phyloP scores from a whole-genome alignment of 2,329 filamentous ascomycete genomes.

The Sarocladiaceae sp. region DNA sequence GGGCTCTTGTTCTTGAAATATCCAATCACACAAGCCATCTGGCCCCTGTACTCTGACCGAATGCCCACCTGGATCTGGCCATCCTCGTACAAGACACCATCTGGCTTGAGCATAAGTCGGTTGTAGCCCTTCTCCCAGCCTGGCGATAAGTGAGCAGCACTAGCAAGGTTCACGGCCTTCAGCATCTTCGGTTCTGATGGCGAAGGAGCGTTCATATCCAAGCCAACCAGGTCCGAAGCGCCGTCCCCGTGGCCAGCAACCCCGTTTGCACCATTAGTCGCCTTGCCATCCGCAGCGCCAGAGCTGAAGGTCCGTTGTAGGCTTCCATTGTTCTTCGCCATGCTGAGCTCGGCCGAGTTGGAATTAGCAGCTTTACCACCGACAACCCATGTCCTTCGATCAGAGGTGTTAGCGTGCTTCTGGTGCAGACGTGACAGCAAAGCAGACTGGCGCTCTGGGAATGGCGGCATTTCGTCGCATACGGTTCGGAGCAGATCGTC shows the following conservation, averaged over 20 bases:
- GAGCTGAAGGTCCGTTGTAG: constrained; percentile 82
- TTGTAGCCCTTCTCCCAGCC: constrained; percentile 93
- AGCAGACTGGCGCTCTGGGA: constrained; percentile 90
- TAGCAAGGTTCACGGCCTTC: constrained; percentile 80
- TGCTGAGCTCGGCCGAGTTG: constrained; percentile 72
- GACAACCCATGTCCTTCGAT: constrained; percentile 97
- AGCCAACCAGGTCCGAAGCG: constrained; percentile 67
- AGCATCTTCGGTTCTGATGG: constrained; percentile 52
- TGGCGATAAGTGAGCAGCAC: constrained; percentile 85
- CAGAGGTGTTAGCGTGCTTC: constrained; percentile 87
- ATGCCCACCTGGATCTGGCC: constrained; percentile 89
- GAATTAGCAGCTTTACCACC: constrained; percentile 91
- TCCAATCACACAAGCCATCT: constrained; percentile 90
- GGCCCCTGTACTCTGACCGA: constrained; percentile 90
- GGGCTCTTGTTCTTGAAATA: constrained; percentile 96
- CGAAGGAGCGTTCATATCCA: constrained; percentile 68
- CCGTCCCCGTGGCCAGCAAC: constrained; percentile 31
- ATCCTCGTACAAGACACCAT: constrained; percentile 93
- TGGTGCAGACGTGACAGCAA: constrained; percentile 89
- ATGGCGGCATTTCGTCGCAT: constrained; percentile 98
- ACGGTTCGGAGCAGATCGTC: constrained; percentile 91
- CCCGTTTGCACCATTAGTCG: constrained; percentile 27
- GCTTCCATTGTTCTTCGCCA: constrained; percentile 70
- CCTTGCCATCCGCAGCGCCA: constrained; percentile 45
- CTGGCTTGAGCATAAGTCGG: constrained; percentile 69